These are phyloP conservation scores for Smallanthus sonchifolius DNA, from an alignment of 129 eudicot species.

Conservation along the genomic window DNA sequence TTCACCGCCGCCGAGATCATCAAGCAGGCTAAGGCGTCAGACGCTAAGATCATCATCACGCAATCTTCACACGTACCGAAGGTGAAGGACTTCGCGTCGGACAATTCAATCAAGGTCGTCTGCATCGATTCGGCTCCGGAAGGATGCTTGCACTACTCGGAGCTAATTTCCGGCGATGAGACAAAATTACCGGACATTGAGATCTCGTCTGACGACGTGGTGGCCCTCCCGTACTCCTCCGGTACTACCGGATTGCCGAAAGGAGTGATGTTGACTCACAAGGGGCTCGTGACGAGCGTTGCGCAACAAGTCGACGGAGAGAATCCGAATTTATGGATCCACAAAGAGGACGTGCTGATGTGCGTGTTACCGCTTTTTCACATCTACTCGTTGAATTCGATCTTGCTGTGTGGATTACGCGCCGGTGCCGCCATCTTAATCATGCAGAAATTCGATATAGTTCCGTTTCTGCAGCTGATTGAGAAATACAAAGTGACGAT, in stretches of 20 bases:
- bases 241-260: conserved; percentile 93
- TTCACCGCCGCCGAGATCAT: conserved; percentile 69
- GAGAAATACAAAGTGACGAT: conserved; percentile 76
- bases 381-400: conserved; percentile 74
- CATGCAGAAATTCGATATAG: conserved; percentile 85
- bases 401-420: conserved; percentile 68
- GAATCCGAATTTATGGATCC: conserved; percentile 74
- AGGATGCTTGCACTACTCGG: conserved; percentile 53
- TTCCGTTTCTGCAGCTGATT: conserved; percentile 54
- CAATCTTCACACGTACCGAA: conserved; percentile 58
- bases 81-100: conserved; percentile 42
- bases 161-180: conserved; percentile 46
- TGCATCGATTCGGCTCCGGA: conserved; percentile 55
- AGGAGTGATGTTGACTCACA: conserved; percentile 96
- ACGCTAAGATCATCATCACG: conserved; percentile 63
- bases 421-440: conserved; percentile 82
- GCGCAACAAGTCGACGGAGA: conserved; percentile 98
- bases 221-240: conserved; percentile 89
- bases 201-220: conserved; percentile 70
- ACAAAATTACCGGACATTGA: conserved; percentile 49
- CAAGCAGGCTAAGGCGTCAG: conserved; percentile 78
- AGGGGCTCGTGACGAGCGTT: conserved; percentile 85
- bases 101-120: conserved; percentile 35
- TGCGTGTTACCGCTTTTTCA: conserved; percentile 84
- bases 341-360: conserved; percentile 68